phyloP scores from a whole-genome alignment of 2,329 filamentous ascomycete genomes.

The Claviceps cyperi region DNA sequence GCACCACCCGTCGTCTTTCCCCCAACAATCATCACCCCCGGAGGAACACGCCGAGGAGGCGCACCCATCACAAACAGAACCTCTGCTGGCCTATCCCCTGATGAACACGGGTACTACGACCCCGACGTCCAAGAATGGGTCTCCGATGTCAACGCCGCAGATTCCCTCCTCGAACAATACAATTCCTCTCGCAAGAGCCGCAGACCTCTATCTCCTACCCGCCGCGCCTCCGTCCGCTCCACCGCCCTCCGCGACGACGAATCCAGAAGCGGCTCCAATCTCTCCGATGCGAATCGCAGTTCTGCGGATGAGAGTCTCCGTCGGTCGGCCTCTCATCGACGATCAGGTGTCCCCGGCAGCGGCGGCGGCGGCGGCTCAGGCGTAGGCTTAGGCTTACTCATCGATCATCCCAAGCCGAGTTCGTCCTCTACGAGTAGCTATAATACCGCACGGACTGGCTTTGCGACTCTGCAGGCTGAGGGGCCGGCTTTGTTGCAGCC shows the following conservation, averaged over 20 bases:
- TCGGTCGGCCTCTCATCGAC: slow-evolving; percentile 17
- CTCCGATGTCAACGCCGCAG: slow-evolving; percentile 38
- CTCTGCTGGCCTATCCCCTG: slow-evolving; percentile 26
- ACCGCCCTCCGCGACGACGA: slow-evolving; percentile 29
- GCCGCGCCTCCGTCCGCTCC: slow-evolving; percentile 23
- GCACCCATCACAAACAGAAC: slow-evolving; percentile 1
- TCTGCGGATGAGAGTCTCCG: slow-evolving; percentile 24
- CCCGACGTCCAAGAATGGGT: slow-evolving; percentile 45
- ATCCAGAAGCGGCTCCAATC: slow-evolving; percentile 38
- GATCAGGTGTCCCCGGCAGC: too few relatives aligned
- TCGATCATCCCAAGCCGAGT: slow-evolving; percentile 20
- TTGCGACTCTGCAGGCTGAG: slow-evolving; percentile 37
- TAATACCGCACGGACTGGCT: slow-evolving; percentile 39
- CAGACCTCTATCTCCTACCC: slow-evolving; percentile 27
- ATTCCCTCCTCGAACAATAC: slow-evolving; percentile 34
- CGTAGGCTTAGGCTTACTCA: neutral
- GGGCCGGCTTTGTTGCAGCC: slow-evolving; percentile 29
- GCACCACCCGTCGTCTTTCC: slow-evolving; percentile 13
- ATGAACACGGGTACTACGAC: slow-evolving; percentile 24
- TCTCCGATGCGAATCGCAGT: slow-evolving; percentile 39
- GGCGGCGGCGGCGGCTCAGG: too few relatives aligned
- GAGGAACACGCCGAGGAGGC: too few relatives aligned
- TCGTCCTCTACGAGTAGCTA: slow-evolving; percentile 32
- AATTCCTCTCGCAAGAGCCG: slow-evolving; percentile 20
- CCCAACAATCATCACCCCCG: slow-evolving; percentile 9